Evolutionary conservation across 305 asterid genomes (phyloP), one percentile per base, ranked within the genome.

Genomic region (Solanum hybrid): DNA sequence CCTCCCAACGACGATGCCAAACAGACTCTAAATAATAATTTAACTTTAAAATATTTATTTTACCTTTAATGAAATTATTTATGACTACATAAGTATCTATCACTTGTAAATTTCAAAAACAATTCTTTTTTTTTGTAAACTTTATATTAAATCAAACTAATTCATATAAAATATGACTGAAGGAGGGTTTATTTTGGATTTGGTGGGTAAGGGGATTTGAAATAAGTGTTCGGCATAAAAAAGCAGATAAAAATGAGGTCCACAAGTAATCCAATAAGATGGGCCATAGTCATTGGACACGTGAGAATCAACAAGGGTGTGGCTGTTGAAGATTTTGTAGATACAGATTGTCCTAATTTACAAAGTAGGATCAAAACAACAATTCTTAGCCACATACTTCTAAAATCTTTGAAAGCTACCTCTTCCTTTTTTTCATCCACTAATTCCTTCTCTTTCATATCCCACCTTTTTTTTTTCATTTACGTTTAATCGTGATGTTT

Each of bases 351-450:
- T 71, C 81, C 77, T 24, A 87, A 67, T 34, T 57, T 37, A 5
- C 35, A 87, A 39, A 73, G 2, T 34, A 9, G 14, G 84, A 87
- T 87, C 82, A 46, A 71, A 22, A 42, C 31, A 37, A 18, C 84
- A 16, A 87, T 87, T 73, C 73, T 39, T 51, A 42, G 73, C 89
- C 89, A 87, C 89, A 87, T 2, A n/a, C 20, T 87, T 73, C 33
- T 71, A 71, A 4, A 39, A 8, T 39, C 82, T 28, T 28, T 18
- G 71, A 87, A 37, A 87, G 89, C 89, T 14, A 71, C 83, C 69
- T 73, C 73, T 87, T 7, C 28, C 69, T 29, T 5, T 3, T 87
- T 40, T 46, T 74, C 81, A 74, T 26, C 89, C 81, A 74, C 85
- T 71, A 39, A 37, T 73, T 87, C 0, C 37, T 9, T 37, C 34